Evolutionary conservation across 176 grass and related monocot genomes (phyloP).

Genomic region (Triticum urartu): DNA sequence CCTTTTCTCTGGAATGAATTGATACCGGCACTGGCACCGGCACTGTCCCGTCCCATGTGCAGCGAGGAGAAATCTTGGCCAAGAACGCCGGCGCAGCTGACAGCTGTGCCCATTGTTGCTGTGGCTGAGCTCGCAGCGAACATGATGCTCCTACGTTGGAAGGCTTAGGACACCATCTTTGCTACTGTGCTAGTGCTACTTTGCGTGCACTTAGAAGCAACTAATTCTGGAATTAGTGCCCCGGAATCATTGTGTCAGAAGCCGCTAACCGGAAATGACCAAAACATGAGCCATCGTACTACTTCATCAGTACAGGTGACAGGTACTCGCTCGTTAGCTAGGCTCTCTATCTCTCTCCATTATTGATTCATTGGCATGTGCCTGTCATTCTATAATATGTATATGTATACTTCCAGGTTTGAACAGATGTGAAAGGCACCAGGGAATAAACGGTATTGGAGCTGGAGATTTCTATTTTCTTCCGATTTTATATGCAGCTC

Average conservation of each 20-base stretch:
- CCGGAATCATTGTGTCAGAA: background rate
- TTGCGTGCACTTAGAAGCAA: conserved; percentile 26
- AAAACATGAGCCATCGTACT: conserved; percentile 4
- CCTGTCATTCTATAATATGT: background rate
- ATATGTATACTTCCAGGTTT: background rate
- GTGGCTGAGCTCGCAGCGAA: conserved; percentile 35
- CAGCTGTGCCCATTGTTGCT: conserved; percentile 29
- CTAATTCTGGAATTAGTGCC: background rate
- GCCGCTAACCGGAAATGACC: background rate
- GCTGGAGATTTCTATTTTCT: background rate
- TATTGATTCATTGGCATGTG: background rate
- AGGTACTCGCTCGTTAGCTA: background rate
- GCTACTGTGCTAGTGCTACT: background rate
- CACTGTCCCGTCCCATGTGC: background rate
- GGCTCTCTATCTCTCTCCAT: background rate
- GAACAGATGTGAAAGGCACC: conserved; percentile 30
- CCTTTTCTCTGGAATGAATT: too few relatives aligned
- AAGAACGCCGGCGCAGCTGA: background rate
- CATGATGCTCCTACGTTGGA: background rate
- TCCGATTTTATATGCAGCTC: background rate
- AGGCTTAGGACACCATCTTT: background rate
- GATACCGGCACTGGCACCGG: too few relatives aligned
- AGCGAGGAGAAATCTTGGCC: background rate
- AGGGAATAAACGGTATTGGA: background rate
- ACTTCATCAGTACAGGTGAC: background rate